Base-by-base conservation (phyloP, 75 land plant genomes). In the Pinus tabuliformis region DNA sequence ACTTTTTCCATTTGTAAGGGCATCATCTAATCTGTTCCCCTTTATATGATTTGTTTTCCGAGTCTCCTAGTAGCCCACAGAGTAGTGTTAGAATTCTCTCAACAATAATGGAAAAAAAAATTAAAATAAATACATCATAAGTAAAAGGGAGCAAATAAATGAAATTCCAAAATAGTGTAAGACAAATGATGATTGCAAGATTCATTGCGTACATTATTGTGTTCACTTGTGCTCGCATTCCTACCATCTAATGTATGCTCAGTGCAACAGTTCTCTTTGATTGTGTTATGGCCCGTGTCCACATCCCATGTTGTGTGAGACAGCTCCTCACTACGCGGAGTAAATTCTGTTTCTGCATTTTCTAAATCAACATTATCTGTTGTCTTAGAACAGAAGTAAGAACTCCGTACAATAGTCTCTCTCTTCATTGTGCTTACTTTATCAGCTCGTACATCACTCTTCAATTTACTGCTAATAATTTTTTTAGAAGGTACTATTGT, bases 381-480 rank as follows among this genome's bases (percentile, higher is more conserved):
- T 39, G 24, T 57, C 7, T 62, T 64, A 22, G 60, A 14, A 57
- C 63, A 26, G 59, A 86, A 82, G 62, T 76, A 82, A 30, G 78
- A 73, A 68, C 87, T 82, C 52, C 82, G 74, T 5, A 36, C 59
- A 17, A 78, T 75, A 58, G 45, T 78, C 64, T 62, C 74, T 12
- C 57, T 57, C n/a, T 79, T 79, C 49, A 16, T 13, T 36, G 24
- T 54, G 20, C 17, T 59, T n/a, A 22, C 20, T 59, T 78, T 72
- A 18, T 37, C 52, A 36, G 21, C 71, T 20, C 37, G 71, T 39
- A 39, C 22, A 39, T 39, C 39, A 66, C 71, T 66, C n/a, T 39
- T 33, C 52, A 28, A 11, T 66, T 3, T 39, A 42, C 49, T 7
- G 45, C 45, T 52, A 39, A 66, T 42, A 14, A 39, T 33, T 1